Evolutionary conservation across 768 basidiomycete species (phyloP), one percentile per base, ranked within the genome.

Genomic region (Hypholoma fasciculare): DNA sequence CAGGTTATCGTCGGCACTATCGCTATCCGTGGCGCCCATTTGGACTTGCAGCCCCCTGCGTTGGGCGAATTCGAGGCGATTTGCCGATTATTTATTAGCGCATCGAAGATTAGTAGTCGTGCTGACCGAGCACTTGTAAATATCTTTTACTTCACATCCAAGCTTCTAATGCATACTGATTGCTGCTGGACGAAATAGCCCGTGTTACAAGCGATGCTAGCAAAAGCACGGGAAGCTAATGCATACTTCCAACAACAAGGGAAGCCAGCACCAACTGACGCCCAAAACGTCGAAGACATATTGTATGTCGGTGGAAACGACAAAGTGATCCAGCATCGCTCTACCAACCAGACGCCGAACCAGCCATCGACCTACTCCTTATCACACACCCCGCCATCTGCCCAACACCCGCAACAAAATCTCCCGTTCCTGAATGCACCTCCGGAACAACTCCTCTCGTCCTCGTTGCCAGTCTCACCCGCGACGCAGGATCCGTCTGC

Each of bases 1-100:
- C 44, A 85, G 84, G 71, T 86, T 13, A 74, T 83, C 30, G 71
- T 86, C 3, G 84, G 82, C 4, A 82, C 82, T 1, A 75, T 85
- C 19, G 83, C 85, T 4, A 79, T 81, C 40, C 73, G 76, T 49
- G 77, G 73, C 6, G 66, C 73, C 2, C 71, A 78, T 50, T 67
- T 82, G 5, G 68, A 77, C 47, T 65, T 86, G 14, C 69, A 78
- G 7, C 81, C 80, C 1, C 72, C 76, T 12, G 78, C 83, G 2
- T 65, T 83, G 16, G 69, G 72, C 19, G 72, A 81, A 63, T 77
- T 84, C 49, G 76, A 83, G 55, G 69, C 70, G 5, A 78, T 76
- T n/a, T 83, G 75, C 49, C 65, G 63, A 1, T 70, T 83, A 52
- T 85, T 84, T 62, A 63, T 65, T 14, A 67, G 63, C 26, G 81